A percentile compares a stretch with the other conserved stretches of the same genome.
phyloP scores from a whole-genome alignment of 2,329 filamentous ascomycete species.

The Fusarium sp. region DNA sequence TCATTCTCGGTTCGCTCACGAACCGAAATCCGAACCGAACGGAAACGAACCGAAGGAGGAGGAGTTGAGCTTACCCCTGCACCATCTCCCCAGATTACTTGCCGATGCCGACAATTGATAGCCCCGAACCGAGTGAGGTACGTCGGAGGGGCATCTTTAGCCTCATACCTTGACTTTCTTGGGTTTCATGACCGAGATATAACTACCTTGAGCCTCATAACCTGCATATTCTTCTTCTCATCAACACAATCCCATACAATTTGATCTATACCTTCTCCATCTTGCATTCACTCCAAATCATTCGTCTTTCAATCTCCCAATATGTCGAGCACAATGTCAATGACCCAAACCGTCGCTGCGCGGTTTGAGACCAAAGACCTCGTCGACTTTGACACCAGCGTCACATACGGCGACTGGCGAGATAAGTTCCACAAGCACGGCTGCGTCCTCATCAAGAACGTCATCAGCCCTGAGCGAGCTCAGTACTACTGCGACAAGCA shows the following conservation, averaged over 20 bases:
- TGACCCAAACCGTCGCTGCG: conserved; percentile 35
- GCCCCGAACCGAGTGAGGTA: not conserved
- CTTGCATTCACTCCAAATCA: not conserved
- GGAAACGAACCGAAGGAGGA: not conserved
- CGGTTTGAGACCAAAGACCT: conserved; percentile 40
- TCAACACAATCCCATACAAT: conserved; percentile 10
- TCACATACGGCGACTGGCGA: conserved; percentile 37
- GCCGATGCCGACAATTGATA: not conserved
- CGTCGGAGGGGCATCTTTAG: not conserved
- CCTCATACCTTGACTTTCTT: conserved; percentile 4
- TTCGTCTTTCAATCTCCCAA: not conserved
- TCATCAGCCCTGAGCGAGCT: conserved; percentile 36
- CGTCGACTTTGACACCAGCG: conserved; percentile 35
- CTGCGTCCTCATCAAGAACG: conserved; percentile 41
- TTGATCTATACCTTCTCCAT: not conserved
- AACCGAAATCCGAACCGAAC: not conserved
- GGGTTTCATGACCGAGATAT: conserved; percentile 17
- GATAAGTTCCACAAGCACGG: conserved; percentile 41
- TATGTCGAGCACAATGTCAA: conserved; percentile 28
- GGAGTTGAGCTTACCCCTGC: not conserved
- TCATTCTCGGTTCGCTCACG: not conserved
- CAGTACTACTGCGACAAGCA: conserved; percentile 42
- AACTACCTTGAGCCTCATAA: conserved; percentile 34
- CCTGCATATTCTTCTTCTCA: conserved; percentile 14
- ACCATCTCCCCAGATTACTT: not conserved